phyloP scores from a whole-genome alignment of 352 stramenopile genomes.

The Phytopythium boreale region DNA sequence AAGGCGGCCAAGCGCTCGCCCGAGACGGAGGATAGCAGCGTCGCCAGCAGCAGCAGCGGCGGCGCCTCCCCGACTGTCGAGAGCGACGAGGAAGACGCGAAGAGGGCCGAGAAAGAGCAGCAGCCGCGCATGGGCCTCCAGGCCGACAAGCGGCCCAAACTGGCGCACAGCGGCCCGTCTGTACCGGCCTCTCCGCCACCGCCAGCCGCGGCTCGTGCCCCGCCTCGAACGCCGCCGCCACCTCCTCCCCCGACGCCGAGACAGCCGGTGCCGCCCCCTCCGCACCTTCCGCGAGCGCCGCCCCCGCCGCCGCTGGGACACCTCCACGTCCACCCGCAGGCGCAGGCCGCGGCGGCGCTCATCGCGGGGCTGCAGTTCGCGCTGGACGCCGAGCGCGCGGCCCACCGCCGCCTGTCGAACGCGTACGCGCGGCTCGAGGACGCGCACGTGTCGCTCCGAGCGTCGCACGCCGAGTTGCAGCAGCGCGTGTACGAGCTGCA shows the following conservation, averaged over 20 bases:
- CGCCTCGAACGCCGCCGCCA: neutral
- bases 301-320: neutral
- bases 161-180: neutral
- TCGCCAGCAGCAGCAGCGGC: neutral
- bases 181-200: neutral
- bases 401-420: neutral
- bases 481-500: conserved; percentile 7
- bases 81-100: neutral
- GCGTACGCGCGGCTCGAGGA: conserved; percentile 4
- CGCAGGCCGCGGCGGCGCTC: neutral
- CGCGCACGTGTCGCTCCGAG: conserved; percentile 1
- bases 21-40: neutral
- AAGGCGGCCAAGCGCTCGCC: neutral
- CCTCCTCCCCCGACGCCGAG: neutral
- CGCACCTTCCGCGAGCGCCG: neutral
- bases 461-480: conserved; percentile 2
- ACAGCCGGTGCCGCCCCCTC: neutral
- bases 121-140: neutral
- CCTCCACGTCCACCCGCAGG: neutral
- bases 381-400: conserved; percentile 2
- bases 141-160: neutral
- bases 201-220: neutral
- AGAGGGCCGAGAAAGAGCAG: neutral
- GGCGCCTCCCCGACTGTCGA: neutral
- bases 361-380: conserved; percentile 8